Evolutionary conservation across 371 early-diverging fungal genomes (phyloP).

Genomic region (Mortierella sp.): DNA sequence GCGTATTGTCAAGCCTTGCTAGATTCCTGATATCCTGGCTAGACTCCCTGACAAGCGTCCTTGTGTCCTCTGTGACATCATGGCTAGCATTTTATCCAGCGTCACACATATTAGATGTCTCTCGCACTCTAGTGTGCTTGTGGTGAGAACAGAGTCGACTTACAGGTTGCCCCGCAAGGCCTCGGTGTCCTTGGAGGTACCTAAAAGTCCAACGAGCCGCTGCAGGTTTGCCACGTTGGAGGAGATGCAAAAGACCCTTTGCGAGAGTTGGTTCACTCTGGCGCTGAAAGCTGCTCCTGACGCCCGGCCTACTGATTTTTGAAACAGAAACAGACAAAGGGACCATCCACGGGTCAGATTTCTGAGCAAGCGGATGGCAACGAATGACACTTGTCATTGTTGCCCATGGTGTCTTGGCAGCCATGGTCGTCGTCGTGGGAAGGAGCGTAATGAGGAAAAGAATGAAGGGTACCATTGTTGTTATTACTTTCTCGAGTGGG

Average conservation of each 20-base stretch:
- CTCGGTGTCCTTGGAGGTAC: constrained; percentile 80
- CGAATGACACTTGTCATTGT: constrained; percentile 15
- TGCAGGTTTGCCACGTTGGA: constrained; percentile 86
- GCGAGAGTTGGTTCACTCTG: constrained; percentile 66
- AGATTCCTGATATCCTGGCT: constrained; percentile 79
- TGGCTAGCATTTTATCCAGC: constrained; percentile 61
- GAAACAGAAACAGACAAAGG: no score
- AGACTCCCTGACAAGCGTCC: constrained; percentile 84
- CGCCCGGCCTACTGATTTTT: constrained; percentile 55
- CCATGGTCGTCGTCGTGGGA: no score
- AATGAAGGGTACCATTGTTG: no score
- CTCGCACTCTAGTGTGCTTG: no score
- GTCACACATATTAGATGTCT: no score
- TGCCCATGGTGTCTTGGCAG: no score
- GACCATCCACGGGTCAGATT: no score
- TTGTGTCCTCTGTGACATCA: constrained; percentile 82
- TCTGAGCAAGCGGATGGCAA: no score
- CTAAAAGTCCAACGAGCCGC: constrained; percentile 79
- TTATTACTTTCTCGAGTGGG: no score
- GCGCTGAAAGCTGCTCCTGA: constrained; percentile 59
- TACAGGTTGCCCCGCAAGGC: constrained; percentile 82
- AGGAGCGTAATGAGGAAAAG: no score
- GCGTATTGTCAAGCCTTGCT: constrained; percentile 57
- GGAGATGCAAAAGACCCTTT: constrained; percentile 80
- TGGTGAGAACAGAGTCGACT: constrained; percentile 17